Evolutionary conservation across 257 asterid genomes (phyloP), one percentile per base, ranked within the genome.

Genomic region (Pogostemon cablin): DNA sequence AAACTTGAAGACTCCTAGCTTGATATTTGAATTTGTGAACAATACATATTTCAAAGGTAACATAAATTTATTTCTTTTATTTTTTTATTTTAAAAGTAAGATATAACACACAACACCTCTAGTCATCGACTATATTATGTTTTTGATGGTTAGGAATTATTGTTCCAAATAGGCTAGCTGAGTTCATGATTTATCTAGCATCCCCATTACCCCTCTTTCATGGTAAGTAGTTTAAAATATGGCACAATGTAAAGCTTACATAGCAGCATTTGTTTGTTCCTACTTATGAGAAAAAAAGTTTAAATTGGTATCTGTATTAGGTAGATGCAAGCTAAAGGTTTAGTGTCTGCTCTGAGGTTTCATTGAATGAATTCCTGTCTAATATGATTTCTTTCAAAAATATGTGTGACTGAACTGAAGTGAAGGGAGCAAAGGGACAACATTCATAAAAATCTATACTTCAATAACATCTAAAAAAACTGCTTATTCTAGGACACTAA

Each of bases 1-100:
- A 76, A 89, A 84, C 60, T 90, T 93, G 40, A 87, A 87, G 81
- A 90, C 96, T 0, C 96, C 93, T 10, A 83, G 95, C 73, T 85
- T 90, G 57, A 80, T 90, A 54, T 90, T 90, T 74, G 96, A 90
- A 77, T 82, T 87, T 62, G 92, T 90, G 80, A 86, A 90, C 71
- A 84, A 86, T 62, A 78, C 92, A 52, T 90, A 90, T 82, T 86
- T 87, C 73, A 87, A 87, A 87, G 95, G 92, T 58, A 71, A 77
- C 74, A 8, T 2, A 11, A 54, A 54, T 15, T 7, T 54, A 25
- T 1, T 25, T 7, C 25, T 3, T 6, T 54, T 54, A 57, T n/a
- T 37, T 55, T 46, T 42, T 48, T 43, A 35, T 44, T 48, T 25
- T 25, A 25, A 25, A 25, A 25, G 32, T 25, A 25, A 25, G 32